phyloP scores from a whole-genome alignment of 2,329 filamentous ascomycete species.

The Calonectria hawksworthii region DNA sequence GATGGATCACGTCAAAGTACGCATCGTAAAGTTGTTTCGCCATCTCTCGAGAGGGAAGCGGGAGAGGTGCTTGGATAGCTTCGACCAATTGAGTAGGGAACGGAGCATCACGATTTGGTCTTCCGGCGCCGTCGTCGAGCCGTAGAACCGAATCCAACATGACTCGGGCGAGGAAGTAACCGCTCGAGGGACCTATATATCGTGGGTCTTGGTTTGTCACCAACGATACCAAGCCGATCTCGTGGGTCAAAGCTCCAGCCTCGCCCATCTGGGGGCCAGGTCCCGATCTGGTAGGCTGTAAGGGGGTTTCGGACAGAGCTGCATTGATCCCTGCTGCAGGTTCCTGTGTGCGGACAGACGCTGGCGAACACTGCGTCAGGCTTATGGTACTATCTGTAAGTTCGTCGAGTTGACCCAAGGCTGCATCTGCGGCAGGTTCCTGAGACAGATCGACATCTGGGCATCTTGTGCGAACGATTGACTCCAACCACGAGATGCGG shows the following conservation, averaged over 20 bases:
- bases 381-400: conserved; percentile 18
- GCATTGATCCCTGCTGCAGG: not conserved
- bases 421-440: conserved; percentile 24
- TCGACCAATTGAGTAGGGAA: conserved; percentile 50
- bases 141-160: conserved; percentile 57
- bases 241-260: conserved; percentile 56
- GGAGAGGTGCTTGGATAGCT: conserved; percentile 49
- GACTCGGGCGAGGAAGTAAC: conserved; percentile 65
- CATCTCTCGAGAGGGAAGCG: conserved; percentile 50
- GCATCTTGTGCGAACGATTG: conserved; percentile 56
- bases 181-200: conserved; percentile 70
- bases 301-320: not conserved
- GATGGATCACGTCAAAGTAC: conserved; percentile 64
- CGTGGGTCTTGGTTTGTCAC: conserved; percentile 61
- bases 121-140: conserved; percentile 31
- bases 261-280: conserved; percentile 31
- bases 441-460: conserved; percentile 57
- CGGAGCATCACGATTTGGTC: conserved; percentile 15
- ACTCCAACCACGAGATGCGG: conserved; percentile 62
- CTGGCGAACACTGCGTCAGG: conserved; percentile 1
- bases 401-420: conserved; percentile 32
- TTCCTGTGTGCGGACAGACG: not conserved
- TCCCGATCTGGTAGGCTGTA: conserved; percentile 28
- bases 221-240: conserved; percentile 67
- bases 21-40: conserved; percentile 57